A percentile compares a stretch with the other conserved stretches of the same genome.
Evolutionary conservation across 345 rosid genomes (phyloP).

Genomic region (Aurinia saxatilis): DNA sequence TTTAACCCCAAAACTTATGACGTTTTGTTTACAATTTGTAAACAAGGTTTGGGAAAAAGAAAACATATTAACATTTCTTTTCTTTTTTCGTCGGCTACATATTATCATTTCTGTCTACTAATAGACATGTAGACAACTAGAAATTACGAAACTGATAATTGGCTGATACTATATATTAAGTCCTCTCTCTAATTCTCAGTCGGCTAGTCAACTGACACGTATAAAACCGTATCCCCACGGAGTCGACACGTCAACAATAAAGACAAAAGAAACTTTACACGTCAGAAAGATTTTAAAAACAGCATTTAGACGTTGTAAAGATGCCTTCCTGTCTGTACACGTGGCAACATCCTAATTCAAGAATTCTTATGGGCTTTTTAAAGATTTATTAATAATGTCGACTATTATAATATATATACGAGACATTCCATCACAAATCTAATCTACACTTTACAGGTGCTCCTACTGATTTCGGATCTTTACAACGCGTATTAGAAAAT

Average conservation of each 20-base stretch:
- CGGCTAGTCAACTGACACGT: conserved; percentile 11
- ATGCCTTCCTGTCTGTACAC: conserved; percentile 7
- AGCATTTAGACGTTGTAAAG: not conserved
- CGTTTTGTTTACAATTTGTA: too few relatives aligned
- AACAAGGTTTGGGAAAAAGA: too few relatives aligned
- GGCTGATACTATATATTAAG: not conserved
- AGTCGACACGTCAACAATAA: not conserved
- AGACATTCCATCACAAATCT: conserved; percentile 8
- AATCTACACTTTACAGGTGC: conserved; percentile 22
- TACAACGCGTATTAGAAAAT: conserved; percentile 1
- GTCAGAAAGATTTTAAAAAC: not conserved
- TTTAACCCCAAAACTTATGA: too few relatives aligned
- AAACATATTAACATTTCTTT: too few relatives aligned
- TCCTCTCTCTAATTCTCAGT: not conserved
- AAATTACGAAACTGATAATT: too few relatives aligned
- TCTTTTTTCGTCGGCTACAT: too few relatives aligned
- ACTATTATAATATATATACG: not conserved
- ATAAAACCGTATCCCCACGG: not conserved
- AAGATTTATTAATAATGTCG: not conserved
- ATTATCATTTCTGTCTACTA: too few relatives aligned
- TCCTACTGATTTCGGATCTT: not conserved
- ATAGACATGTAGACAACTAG: too few relatives aligned
- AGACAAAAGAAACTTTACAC: not conserved
- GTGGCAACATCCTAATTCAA: not conserved
- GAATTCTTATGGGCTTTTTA: too few relatives aligned